Evolutionary conservation across 2,329 filamentous ascomycete species (phyloP).

Genomic region (Aspergillus fischeri): DNA sequence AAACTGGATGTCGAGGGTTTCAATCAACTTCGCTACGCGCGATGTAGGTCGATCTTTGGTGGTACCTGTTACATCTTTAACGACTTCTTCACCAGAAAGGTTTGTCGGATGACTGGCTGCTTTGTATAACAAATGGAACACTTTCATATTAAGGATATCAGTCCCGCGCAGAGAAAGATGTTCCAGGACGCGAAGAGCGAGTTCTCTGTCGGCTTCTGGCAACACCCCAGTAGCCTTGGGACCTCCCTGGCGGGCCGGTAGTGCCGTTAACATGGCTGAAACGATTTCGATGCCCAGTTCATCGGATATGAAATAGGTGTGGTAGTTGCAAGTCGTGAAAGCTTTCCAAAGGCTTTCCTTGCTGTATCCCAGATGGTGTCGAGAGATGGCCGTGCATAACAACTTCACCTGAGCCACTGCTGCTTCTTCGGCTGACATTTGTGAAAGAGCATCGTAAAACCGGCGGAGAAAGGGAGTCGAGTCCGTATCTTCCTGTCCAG

Average conservation of each 20-base stretch:
- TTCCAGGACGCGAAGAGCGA: constrained; percentile 40
- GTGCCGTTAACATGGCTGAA: constrained; percentile 32
- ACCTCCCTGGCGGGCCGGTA: constrained; percentile 5
- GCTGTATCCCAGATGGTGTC: constrained; percentile 38
- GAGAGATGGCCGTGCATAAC: constrained; percentile 32
- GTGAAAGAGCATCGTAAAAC: constrained; percentile 33
- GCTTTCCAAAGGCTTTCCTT: constrained; percentile 29
- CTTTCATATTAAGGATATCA: constrained; percentile 41
- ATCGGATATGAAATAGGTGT: constrained; percentile 33
- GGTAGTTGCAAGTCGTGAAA: constrained; percentile 32
- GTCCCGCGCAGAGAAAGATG: constrained; percentile 40
- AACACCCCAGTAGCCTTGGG: constrained; percentile 11
- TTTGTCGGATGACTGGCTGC: constrained; percentile 33
- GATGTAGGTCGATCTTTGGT: constrained; percentile 9
- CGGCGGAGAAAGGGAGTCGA: constrained; percentile 43
- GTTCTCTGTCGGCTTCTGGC: constrained; percentile 26
- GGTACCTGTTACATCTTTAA: constrained; percentile 3
- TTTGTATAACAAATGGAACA: constrained; percentile 45
- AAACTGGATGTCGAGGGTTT: constrained; percentile 26
- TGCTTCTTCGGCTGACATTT: constrained; percentile 24
- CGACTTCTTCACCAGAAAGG: constrained; percentile 35
- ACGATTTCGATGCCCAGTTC: constrained; percentile 34
- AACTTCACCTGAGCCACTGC: constrained; percentile 35
- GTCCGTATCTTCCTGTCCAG: constrained; percentile 30
- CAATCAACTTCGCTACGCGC: constrained; percentile 27